These are phyloP conservation scores for Termitomyces sp. DNA, from an alignment of 768 basidiomycete genomes.

Conservation along the genomic window DNA sequence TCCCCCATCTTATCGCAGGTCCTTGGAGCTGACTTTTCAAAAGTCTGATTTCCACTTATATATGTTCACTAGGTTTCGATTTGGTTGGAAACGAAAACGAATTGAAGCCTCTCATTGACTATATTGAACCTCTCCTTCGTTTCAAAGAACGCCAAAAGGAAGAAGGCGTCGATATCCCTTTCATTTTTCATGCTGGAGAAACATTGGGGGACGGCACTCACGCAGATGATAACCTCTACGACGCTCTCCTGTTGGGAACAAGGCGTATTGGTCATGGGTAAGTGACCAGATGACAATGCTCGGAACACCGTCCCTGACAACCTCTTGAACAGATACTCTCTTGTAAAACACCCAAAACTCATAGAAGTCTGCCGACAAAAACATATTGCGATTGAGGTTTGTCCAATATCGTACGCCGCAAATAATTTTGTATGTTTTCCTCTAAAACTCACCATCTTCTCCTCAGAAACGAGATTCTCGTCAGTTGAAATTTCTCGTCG, in stretches of 20 bases:
- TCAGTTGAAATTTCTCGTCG: slow-evolving; percentile 16
- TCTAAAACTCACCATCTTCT: not conserved
- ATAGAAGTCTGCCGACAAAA: slow-evolving; percentile 63
- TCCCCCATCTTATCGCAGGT: slow-evolving; percentile 72
- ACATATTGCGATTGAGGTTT: slow-evolving; percentile 67
- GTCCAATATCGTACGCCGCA: slow-evolving; percentile 70
- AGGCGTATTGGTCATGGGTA: slow-evolving; percentile 83
- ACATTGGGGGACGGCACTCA: slow-evolving; percentile 72
- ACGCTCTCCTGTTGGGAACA: slow-evolving; percentile 74
- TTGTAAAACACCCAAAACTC: slow-evolving; percentile 74
- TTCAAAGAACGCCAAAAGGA: slow-evolving; percentile 58
- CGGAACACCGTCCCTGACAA: not conserved
- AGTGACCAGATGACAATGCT: not conserved
- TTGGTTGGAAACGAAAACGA: slow-evolving; percentile 75
- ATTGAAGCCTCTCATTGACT: slow-evolving; percentile 55
- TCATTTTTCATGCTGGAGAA: slow-evolving; percentile 79
- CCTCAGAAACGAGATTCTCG: slow-evolving; percentile 69
- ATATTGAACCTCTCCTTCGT: slow-evolving; percentile 53
- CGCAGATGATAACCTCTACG: slow-evolving; percentile 72
- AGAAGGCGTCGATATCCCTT: slow-evolving; percentile 62
- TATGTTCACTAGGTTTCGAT: slow-evolving; percentile 56
- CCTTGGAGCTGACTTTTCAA: not conserved
- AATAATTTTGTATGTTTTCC: not conserved
- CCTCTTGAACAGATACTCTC: slow-evolving; percentile 48
- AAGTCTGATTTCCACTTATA: not conserved